Conservation (phyloP, 441 rosid genomes). For the Pelargonium cotyledonis region DNA sequence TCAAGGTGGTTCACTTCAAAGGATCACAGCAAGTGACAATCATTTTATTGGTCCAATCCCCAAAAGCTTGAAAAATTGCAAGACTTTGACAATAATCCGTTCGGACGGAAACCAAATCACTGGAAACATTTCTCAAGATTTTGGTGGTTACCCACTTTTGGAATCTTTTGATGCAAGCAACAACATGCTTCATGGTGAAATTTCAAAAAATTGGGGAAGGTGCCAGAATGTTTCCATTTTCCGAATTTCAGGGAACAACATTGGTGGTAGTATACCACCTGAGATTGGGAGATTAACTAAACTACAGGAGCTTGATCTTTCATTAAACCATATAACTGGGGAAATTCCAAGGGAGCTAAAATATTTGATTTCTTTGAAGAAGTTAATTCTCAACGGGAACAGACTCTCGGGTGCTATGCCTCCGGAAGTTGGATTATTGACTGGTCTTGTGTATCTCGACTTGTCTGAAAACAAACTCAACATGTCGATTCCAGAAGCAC, state of each 20-base stretch:
- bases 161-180: constrained; percentile 21
- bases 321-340: constrained; percentile 28
- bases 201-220: constrained; percentile 26
- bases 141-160: constrained; percentile 29
- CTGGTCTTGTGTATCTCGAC: constrained; percentile 16
- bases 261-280: constrained; percentile 25
- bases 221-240: constrained; percentile 16
- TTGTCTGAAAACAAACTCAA: constrained; percentile 21
- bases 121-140: constrained; percentile 24
- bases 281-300: constrained; percentile 26
- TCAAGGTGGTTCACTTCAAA: constrained; percentile 1
- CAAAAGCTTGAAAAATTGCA: constrained; percentile 28
- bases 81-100: constrained; percentile 19
- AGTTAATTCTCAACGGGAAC: constrained; percentile 17
- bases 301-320: constrained; percentile 22
- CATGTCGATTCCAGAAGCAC: constrained; percentile 9
- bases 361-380: constrained; percentile 12
- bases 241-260: constrained; percentile 21
- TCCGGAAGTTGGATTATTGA: constrained; percentile 15
- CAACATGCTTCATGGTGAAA: constrained; percentile 30
- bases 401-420: constrained; percentile 26
- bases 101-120: constrained; percentile 18
- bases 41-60: constrained; percentile 28
- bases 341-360: constrained; percentile 26
- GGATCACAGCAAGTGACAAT: constrained; percentile 11